Evolutionary conservation across 225 moss, liverwort and hornwort species (phyloP), one percentile per base, ranked within the genome.

Genomic region (Sphagnum tenellum): DNA sequence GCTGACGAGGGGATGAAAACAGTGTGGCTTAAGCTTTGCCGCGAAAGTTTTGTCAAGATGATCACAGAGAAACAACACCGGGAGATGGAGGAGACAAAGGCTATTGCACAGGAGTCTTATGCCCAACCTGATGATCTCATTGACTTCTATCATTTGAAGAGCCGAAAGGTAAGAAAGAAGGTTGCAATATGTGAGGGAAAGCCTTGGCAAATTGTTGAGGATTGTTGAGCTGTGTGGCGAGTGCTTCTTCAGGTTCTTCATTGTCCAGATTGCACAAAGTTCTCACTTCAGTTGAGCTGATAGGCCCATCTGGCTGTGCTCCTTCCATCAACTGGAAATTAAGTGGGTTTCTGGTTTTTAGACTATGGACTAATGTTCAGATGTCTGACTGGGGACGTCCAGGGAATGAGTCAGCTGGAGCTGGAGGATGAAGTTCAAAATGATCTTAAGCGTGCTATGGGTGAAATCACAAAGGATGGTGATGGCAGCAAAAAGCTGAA

Each of bases 71-170:
- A 95, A 62, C 92, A 89, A 75, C 80, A 92, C 47, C 83, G 89
- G 64, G 95, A 95, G 67, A 88, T 77, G 14, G 89, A 92, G 75
- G 95, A 95, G 70, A 73, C 82, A 63, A 95, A 95, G 73, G 95
- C 95, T 47, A 92, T 89, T 72, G 95, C 89, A 49, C 82, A 86
- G 79, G 83, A 81, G 56, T 82, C 78, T 11, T 66, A 92, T 64
- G 86, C 95, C 29, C 92, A 95, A 77, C 95, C 95, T n/a, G 95
- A 95, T 77, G 95, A 95, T 63, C 89, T 95, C 10, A 95, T 95
- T 62, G 95, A 95, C 70, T 92, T 95, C 71, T 89, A 92, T 69
- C 95, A 95, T 75, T 81, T 95, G 56, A 95, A 95, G 82, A 92
- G 88, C 65, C 80, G 86, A 69, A 95, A 95, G 93, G 93, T 93